phyloP scores from a whole-genome alignment of 2,329 filamentous ascomycete genomes.

The Penicillium sp. region DNA sequence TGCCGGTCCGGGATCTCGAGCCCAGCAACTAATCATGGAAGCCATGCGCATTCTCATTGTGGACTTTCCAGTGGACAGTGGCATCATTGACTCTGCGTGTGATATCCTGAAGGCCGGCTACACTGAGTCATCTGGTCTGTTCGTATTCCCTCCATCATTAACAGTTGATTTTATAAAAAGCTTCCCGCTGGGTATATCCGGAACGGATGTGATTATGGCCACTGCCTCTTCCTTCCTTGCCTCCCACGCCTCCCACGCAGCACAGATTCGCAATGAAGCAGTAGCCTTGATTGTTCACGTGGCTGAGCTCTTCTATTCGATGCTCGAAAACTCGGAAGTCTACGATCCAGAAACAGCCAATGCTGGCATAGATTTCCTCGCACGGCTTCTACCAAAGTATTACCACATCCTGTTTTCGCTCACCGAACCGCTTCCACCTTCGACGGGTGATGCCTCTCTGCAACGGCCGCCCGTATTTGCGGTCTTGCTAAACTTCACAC shows the following conservation, averaged over 20 bases:
- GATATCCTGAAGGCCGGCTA: slow-evolving; percentile 52
- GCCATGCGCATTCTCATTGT: slow-evolving; percentile 46
- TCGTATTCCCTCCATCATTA: slow-evolving; percentile 47
- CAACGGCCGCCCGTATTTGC: slow-evolving; percentile 35
- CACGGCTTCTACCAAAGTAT: slow-evolving; percentile 48
- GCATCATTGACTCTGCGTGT: slow-evolving; percentile 51
- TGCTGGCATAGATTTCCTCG: slow-evolving; percentile 51
- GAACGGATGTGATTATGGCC: slow-evolving; percentile 49
- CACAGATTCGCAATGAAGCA: slow-evolving; percentile 38
- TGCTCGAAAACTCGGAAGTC: slow-evolving; percentile 37
- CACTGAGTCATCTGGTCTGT: slow-evolving; percentile 48
- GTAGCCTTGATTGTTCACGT: slow-evolving; percentile 44
- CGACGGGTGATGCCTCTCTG: neutral
- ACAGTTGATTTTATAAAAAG: slow-evolving; percentile 48
- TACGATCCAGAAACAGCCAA: slow-evolving; percentile 50
- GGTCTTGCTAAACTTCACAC: slow-evolving; percentile 45
- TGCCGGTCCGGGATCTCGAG: slow-evolving; percentile 32
- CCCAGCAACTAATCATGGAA: slow-evolving; percentile 44
- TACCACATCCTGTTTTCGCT: slow-evolving; percentile 43
- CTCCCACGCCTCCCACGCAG: slow-evolving; percentile 43
- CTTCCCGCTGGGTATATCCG: slow-evolving; percentile 43
- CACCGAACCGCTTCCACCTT: slow-evolving; percentile 22
- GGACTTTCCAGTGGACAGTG: slow-evolving; percentile 44
- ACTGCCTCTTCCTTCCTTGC: slow-evolving; percentile 52
- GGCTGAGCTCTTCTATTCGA: slow-evolving; percentile 42